Base-by-base conservation (phyloP, 2,329 filamentous ascomycete genomes). In the Colletotrichum australisinense region DNA sequence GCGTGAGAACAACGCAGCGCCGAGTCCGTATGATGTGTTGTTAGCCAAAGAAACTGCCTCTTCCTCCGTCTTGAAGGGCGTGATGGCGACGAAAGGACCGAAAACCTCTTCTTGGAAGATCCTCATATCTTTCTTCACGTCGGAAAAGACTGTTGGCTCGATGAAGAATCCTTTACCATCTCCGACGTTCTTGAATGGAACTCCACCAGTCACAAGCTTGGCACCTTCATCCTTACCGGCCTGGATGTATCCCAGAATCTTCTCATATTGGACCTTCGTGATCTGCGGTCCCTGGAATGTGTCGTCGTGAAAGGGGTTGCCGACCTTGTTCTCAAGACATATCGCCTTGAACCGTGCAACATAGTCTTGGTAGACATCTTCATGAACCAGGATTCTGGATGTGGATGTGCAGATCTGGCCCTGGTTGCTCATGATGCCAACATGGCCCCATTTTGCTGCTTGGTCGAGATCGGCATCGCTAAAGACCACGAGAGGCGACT, bases 241-340 rank as follows among this genome's bases (percentile, higher is more conserved):
- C 68, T 94, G 89, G 57, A 95, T 90, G 80, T 93, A 96, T 0
- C 86, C 87, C 32, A 95, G 85, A 2, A 96, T 88, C 52, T 90
- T 87, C 63, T 95, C 92, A 77, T 92, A 93, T 79, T 95, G 93
- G 8, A 86, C 82, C 79, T 92, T 92, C 5, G 92, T 93, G 58
- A 94, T 89, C 78, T 94, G 93, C 0, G 93, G 93, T 0, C 93
- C 93, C 78, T 95, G 93, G 84, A 92, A 93, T 0, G 93, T 94
- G 49, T 85, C 86, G 76, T 92, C 89, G 5, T 88, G 86, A 80
- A 94, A 95, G 0, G 92, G 93, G 78, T 94, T 90, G 67, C 93
- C 93, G 14, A 94, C 87, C 64, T 91, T 89, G 76, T 88, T 92
- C 42, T 89, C 88, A 24, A 86, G 84, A 74, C 88, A 86, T 67